Base-by-base conservation (phyloP, 768 basidiomycete genomes). In the Saitozyma podzolica region DNA sequence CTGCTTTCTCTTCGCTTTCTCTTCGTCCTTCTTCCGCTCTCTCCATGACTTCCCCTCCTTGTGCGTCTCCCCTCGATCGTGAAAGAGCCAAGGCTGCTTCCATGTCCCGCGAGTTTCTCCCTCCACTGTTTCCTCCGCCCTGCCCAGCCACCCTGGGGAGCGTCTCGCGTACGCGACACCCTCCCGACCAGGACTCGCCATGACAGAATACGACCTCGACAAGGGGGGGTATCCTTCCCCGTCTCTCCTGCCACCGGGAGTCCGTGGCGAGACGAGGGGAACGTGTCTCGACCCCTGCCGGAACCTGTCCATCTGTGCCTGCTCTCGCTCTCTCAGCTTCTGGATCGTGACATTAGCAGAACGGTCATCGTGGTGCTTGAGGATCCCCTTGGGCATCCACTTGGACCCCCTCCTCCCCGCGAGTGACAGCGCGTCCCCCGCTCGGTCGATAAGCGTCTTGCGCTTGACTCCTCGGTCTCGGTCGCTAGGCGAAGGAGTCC, bases 261-360 rank as follows among this genome's bases (percentile, higher is more conserved):
- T 29, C 29, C 29, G 29, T 29, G 29, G 29, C 29, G 29, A 29
- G 29, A 29, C 29, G 29, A 29, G 29, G 29, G 29, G 29, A 29
- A 29, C 29, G 29, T 29, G 29, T 29, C 29, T 29, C 29, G 29
- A 29, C 29, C 29, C 59, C 45, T 37, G 39, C 37, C 66, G 61
- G 53, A 67, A 72, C 40, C 69, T 37, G 16, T 64, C 68, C 74
- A 75, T 72, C 56, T 75, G 66, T 19, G 53, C 56, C 50, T 61
- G 64, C 50, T 72, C 70, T 20, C 68, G 50, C 19, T 69, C 67
- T 11, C 59, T 49, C 69, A 73, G 59, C 1, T 58, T 63, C 48
- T 56, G 37, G 4, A 73, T 40, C 3, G 62, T 57, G 11, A 47
- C n/a, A 6, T 47, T 17, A 2, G 45, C 45, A 17, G n/a, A 56